Conservation (phyloP, 2,329 filamentous ascomycete species). For the Fusarium circinatum region DNA sequence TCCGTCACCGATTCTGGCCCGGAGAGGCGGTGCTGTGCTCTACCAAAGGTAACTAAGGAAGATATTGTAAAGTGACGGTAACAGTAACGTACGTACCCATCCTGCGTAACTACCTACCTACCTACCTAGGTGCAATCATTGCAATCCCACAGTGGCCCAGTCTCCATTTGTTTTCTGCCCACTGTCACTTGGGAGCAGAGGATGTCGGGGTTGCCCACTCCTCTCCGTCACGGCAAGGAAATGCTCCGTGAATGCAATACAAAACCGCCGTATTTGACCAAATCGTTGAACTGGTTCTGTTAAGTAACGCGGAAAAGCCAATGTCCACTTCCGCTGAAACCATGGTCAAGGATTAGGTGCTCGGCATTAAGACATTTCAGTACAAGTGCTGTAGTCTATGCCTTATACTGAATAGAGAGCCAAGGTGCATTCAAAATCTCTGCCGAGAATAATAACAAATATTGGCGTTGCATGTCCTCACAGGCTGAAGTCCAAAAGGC, state of each 20-base stretch:
- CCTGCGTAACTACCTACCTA: neutral
- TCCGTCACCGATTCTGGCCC: conserved; percentile 7
- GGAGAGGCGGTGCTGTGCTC: neutral
- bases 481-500: neutral
- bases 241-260: neutral
- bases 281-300: neutral
- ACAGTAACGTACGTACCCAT: neutral
- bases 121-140: neutral
- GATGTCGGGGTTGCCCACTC: neutral
- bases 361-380: neutral
- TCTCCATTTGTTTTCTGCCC: neutral
- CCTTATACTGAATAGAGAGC: neutral
- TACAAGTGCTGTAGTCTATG: neutral
- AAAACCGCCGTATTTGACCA: conserved; percentile 16
- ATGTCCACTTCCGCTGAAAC: neutral
- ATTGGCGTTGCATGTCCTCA: no score
- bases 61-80: neutral
- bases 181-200: neutral
- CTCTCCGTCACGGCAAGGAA: conserved; percentile 7
- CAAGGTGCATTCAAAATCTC: neutral
- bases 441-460: neutral
- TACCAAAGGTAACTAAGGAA: neutral
- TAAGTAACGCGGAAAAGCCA: neutral
- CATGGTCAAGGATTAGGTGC: neutral
- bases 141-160: conserved; percentile 5